Percentiles rank a stretch among this genome's conserved stretches.
Conservation (phyloP, 2,329 filamentous ascomycete species). For the Talaromyces islandicus region DNA sequence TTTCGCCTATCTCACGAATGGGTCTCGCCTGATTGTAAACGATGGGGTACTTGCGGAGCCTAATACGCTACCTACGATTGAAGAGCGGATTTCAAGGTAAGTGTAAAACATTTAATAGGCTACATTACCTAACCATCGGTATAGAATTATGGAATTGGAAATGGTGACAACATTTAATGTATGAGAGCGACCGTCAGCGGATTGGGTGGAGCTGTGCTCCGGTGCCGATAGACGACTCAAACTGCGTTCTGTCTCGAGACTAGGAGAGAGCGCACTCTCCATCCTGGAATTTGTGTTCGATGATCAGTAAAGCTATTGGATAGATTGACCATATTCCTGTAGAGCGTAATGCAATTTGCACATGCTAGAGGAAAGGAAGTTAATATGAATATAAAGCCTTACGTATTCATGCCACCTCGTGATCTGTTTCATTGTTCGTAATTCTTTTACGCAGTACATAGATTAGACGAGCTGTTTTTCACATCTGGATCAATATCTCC, state of each 20-base stretch:
- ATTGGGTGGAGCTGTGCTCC: conserved; percentile 13
- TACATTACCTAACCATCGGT: background rate
- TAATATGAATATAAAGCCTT: too few species aligned
- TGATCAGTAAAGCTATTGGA: background rate
- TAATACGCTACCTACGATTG: conserved; percentile 2
- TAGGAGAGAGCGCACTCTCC: conserved; percentile 9
- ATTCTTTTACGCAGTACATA: background rate
- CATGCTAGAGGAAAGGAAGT: too few species aligned
- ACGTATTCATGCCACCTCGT: too few species aligned
- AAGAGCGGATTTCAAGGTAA: conserved; percentile 9
- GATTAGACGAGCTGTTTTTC: background rate
- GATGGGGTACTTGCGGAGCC: conserved; percentile 5
- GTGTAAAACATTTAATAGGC: background rate
- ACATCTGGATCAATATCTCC: background rate
- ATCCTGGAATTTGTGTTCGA: conserved; percentile 12
- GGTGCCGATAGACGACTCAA: conserved; percentile 12
- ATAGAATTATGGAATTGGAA: conserved; percentile 13
- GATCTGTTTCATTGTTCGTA: background rate
- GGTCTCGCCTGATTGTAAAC: conserved; percentile 5
- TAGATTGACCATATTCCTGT: background rate
- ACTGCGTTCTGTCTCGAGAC: conserved; percentile 10
- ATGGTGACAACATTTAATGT: conserved; percentile 17
- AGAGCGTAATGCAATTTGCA: background rate
- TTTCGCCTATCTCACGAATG: conserved; percentile 8
- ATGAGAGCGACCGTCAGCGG: conserved; percentile 13